Evolutionary conservation across 2,329 filamentous ascomycete species (phyloP).

Genomic region (Calonectria montana): DNA sequence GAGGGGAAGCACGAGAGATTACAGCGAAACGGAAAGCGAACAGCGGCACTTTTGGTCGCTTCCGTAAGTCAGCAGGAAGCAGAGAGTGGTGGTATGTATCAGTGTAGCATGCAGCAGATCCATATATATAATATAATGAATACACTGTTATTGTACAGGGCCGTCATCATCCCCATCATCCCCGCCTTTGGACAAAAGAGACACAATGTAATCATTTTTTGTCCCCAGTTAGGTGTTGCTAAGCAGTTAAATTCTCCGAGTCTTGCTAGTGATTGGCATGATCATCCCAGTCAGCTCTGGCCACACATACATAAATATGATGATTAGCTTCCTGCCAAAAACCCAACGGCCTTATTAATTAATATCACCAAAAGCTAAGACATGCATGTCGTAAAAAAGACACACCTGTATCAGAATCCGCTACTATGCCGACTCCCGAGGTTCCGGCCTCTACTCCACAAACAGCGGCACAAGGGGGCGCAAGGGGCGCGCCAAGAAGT

Average conservation of each 20-base stretch:
- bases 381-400: neutral
- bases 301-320: neutral
- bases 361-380: neutral
- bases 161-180: too few relatives aligned
- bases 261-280: neutral
- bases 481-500: conserved; percentile 6
- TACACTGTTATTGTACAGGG: neutral
- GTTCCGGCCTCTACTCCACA: conserved; percentile 3
- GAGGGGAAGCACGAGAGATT: neutral
- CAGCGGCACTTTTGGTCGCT: neutral
- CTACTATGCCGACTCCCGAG: conserved; percentile 15
- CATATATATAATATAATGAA: too few relatives aligned
- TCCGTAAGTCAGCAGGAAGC: neutral
- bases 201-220: neutral
- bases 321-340: neutral
- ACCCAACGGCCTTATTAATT: neutral
- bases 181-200: too few relatives aligned
- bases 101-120: neutral
- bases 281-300: neutral
- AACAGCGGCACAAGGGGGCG: conserved; percentile 11
- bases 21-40: neutral
- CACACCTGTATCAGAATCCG: neutral
- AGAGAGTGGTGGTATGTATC: neutral
- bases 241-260: neutral
- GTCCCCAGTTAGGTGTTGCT: neutral